Evolutionary conservation across 768 basidiomycete species (phyloP).

Genomic region (Pluteus cervinus): DNA sequence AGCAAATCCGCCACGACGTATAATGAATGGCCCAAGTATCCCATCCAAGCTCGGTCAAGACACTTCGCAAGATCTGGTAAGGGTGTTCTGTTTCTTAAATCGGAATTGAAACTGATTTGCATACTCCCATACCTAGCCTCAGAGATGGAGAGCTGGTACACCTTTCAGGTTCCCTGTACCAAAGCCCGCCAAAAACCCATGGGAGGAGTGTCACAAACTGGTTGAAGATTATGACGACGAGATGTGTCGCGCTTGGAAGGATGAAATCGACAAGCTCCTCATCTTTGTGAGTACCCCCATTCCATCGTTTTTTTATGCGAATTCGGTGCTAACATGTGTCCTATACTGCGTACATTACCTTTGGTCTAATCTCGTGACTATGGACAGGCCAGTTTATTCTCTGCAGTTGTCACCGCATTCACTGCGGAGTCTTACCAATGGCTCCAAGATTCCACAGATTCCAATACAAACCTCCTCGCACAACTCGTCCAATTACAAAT

Average conservation of each 20-base stretch:
- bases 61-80: too few species aligned
- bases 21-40: too few species aligned
- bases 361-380: not conserved
- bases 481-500: slow-evolving; percentile 14
- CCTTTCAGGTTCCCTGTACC: not conserved
- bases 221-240: slow-evolving; percentile 22
- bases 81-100: too few species aligned
- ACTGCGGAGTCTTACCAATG: slow-evolving; percentile 20
- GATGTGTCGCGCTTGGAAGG: slow-evolving; percentile 23
- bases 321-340: too few species aligned
- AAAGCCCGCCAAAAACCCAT: slow-evolving; percentile 2
- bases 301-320: too few species aligned
- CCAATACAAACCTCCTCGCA: slow-evolving; percentile 8
- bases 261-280: slow-evolving; percentile 24
- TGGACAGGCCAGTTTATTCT: slow-evolving; percentile 22
- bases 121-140: too few species aligned
- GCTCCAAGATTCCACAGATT: slow-evolving; percentile 14
- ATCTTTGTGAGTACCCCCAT: slow-evolving; percentile 25
- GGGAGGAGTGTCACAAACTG: slow-evolving; percentile 18
- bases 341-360: not conserved
- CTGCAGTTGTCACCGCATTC: slow-evolving; percentile 21
- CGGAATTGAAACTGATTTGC: too few species aligned
- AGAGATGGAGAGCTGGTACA: not conserved
- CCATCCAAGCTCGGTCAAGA: too few species aligned
- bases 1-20: too few species aligned